Evolutionary conservation across 345 rosid genomes (phyloP), one percentile per base, ranked within the genome.

Genomic region (Raphanus sativus): DNA sequence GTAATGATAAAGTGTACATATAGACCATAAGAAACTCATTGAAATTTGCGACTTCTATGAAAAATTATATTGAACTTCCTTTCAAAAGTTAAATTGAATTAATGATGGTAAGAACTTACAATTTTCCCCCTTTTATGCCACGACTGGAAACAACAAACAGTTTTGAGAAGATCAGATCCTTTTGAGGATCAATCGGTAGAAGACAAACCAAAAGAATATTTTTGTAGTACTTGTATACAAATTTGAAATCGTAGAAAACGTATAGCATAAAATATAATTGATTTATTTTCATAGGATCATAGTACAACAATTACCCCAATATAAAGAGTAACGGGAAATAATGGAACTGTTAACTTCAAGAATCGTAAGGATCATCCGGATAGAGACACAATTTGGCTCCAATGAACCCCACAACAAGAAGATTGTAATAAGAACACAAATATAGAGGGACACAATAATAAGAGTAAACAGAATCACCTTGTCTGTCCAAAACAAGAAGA

Each of bases 211-310:
- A 26, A 26, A 2, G 16, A 12, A 60, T 28, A 28, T 48, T 28
- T 61, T n/a, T 61, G 17, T 45, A 48, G 55, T n/a, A 48, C 65
- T 60, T 13, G 65, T 28, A 28, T 61, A 61, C 65, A 30, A 29
- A 34, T 52, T 13, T 40, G 38, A 69, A 11, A 32, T 12, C 3
- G 17, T 3, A 62, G 36, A 6, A 30, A 62, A 62, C 9, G 52
- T 56, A 48, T 26, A 32, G 26, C 26, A 38, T 38, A 21, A 15
- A 78, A 25, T 45, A 17, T 26, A 60, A 61, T 73, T 73, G 32
- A 8, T 78, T 78, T 78, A 78, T 78, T 67, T 73, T 74, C 70
- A 72, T 78, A 60, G 28, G 45, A 77, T 71, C 77, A 33, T 13
- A 59, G 45, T 71, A 77, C 69, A 73, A 10, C 48, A 78, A 78